Base-by-base conservation (phyloP, 495 filamentous ascomycete species). In the Penicillium tannophilum region DNA sequence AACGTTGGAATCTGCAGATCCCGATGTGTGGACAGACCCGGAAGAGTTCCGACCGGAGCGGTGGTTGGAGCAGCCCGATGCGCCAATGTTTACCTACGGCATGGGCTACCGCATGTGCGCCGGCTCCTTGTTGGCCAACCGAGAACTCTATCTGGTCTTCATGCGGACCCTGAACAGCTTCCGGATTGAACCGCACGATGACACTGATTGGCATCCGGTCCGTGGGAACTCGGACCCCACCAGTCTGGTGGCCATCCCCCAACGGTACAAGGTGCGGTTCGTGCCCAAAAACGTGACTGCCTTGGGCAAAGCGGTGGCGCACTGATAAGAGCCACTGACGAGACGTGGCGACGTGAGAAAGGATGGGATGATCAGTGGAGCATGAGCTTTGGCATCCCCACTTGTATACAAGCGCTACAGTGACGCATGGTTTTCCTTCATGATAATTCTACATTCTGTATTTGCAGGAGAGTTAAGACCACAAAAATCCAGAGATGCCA, bases 71-170 rank as follows among this genome's bases (percentile, higher is more conserved):
- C 78, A 84, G 48, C 83, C 84, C 0, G 85, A 88, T 43, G 79
- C 82, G 3, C 85, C 84, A 9, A 60, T 86, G 14, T 86, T 86
- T 60, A 83, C 83, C 0, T 87, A 86, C 52, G 84, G 85, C 4
- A 72, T 86, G 50, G 85, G 85, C 11, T 87, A 86, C 56, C 79
- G 86, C 23, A 88, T 88, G 85, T 89, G 86, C 58, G 81, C 84
- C 9, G 86, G 86, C 11, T 82, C 82, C 1, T 64, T 87, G 48
- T 77, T 89, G 1, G 84, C 86, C 23, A 87, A 87, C 43, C 76
- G 84, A 0, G 85, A 89, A 67, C 69, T 88, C n/a, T 88, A 89
- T 58, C 71, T 87, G 43, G 77, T 84, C 45, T 86, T 88, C 70
- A 79, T 88, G 71, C 79, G 86, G 12, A 79, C 83, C 48, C 66